A percentile compares a stretch with the other conserved stretches of the same genome.
These are phyloP conservation scores for Gymnopilus dilepis DNA, from an alignment of 768 basidiomycete genomes.

Conservation along the genomic window DNA sequence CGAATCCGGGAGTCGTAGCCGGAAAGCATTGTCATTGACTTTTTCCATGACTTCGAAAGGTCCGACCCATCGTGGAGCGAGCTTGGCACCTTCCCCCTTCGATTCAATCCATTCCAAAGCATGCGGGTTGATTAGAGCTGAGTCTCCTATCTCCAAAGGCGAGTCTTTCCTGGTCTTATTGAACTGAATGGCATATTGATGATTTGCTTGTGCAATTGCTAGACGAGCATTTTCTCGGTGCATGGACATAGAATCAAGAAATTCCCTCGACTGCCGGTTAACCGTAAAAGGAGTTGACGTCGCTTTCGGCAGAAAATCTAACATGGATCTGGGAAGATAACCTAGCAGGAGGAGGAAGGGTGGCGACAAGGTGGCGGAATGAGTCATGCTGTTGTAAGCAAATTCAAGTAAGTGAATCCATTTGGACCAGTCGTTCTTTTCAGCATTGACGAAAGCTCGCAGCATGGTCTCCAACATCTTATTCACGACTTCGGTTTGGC, in stretches of 20 bases:
- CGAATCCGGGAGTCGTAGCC: not conserved
- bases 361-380: constrained; percentile 8
- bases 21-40: constrained; percentile 8
- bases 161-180: not conserved
- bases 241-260: constrained; percentile 9
- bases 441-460: constrained; percentile 19
- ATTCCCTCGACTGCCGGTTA: constrained; percentile 1
- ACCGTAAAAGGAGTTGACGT: no score
- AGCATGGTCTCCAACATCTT: constrained; percentile 28
- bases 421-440: constrained; percentile 21
- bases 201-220: constrained; percentile 3
- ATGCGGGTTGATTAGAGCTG: no score
- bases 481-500: constrained; percentile 25
- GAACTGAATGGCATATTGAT: constrained; percentile 10
- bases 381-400: constrained; percentile 20
- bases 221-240: not conserved
- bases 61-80: constrained; percentile 6
- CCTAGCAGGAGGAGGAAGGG: constrained; percentile 18
- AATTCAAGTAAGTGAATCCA: constrained; percentile 24
- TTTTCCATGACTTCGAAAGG: constrained; percentile 13
- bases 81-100: not conserved
- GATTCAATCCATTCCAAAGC: constrained; percentile 3
- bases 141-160: constrained; percentile 1
- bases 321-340: not conserved
- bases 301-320: not conserved